Conservation (phyloP, 371 early-diverging fungal species). For the Capillidium heterosporum region DNA sequence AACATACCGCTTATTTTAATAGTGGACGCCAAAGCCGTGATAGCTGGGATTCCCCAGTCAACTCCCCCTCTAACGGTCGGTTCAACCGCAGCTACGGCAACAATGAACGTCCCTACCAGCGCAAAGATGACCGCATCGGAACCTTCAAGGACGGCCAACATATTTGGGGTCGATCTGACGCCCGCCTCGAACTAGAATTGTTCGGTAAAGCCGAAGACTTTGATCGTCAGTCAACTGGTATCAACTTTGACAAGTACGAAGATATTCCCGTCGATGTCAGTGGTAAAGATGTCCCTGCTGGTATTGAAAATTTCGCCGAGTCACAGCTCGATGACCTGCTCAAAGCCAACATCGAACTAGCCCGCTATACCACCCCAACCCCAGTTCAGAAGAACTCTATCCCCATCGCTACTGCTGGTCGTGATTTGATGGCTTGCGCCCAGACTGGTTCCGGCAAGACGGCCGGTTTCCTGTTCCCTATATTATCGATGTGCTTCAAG, state of each 20-base stretch:
- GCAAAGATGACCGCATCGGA: conserved; percentile 25
- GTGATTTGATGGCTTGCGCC: conserved; percentile 76
- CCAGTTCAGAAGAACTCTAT: conserved; percentile 91
- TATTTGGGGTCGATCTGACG: conserved; percentile 45
- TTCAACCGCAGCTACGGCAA: no score
- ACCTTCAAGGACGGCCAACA: conserved; percentile 56
- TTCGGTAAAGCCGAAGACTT: conserved; percentile 51
- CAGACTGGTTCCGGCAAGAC: conserved; percentile 93
- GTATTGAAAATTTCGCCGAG: conserved; percentile 20
- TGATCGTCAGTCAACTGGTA: conserved; percentile 61
- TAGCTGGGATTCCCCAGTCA: no score
- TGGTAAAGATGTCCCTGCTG: conserved; percentile 50
- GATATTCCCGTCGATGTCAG: conserved; percentile 90
- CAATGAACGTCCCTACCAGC: no score
- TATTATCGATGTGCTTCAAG: conserved; percentile 72
- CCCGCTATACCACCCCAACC: conserved; percentile 83
- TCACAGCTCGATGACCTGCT: conserved; percentile 72
- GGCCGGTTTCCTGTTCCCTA: conserved; percentile 81
- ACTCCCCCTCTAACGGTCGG: no score
- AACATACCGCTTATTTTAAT: no score
- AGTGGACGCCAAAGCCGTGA: no score
- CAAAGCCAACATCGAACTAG: conserved; percentile 76
- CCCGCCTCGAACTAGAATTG: conserved; percentile 55
- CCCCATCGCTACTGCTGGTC: conserved; percentile 59
- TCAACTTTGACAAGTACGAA: conserved; percentile 94